Base-by-base conservation (phyloP, 1,284 basidiomycete genomes). In the Malassezia psittaci region DNA sequence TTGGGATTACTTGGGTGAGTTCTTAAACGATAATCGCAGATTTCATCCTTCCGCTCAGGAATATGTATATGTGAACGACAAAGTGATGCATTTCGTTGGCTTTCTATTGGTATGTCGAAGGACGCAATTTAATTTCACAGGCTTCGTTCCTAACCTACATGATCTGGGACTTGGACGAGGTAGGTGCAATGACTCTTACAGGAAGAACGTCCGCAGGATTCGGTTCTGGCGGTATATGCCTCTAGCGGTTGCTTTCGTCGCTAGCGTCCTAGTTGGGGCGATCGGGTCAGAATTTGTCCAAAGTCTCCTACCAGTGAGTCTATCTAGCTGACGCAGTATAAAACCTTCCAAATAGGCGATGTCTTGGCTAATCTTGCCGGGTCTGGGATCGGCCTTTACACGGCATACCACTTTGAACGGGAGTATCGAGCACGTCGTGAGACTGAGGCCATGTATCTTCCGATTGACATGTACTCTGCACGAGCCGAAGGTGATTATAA, bases 111-210 rank as follows among this genome's bases (percentile, higher is more conserved):
- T 61, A 49, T 29, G 58, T 60, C 24, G 24, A 29, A 29, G 24
- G 15, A n/a, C 18, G 10, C 29, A 9, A 6, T 3, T 18, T 24
- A n/a, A 29, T 33, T 12, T 48, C 35, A 34, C 42, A 60, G 59
- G 86, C 88, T 0, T 89, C 88, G 0, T 82, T 77, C 5, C 80
- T 88, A 6, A 90, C 90, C 75, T 91, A 88, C 75, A 86, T 87
- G 67, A 87, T 90, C 46, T 83, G 87, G 57, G 87, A 88, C 63
- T 83, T 90, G 11, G 87, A 90, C 61, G 87, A 90, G 83, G 86
- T 52, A 11, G 51, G 86, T 59, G 13, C 19, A 21, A 32, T 38
- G 21, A 41, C 9, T 13, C 52, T 52, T 12, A 37, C 45, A 7
- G 19, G 7, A 40, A 63, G 57, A 50, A 59, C 0, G 69, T 61